phyloP scores from a whole-genome alignment of 1,284 basidiomycete genomes.

The Heterobasidion parviporum region DNA sequence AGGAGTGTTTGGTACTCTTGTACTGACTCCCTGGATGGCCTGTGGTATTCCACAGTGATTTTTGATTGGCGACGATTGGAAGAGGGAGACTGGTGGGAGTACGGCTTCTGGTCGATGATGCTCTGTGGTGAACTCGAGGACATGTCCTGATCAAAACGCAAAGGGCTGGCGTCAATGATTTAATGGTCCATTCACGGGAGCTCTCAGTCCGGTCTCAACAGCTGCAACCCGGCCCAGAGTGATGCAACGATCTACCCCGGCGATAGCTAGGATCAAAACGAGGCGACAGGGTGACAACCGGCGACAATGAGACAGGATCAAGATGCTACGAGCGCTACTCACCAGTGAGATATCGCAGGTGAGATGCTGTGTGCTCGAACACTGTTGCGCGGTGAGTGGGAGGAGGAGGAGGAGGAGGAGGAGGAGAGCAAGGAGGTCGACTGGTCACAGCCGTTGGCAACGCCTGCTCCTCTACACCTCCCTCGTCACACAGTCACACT shows the following conservation, averaged over 20 bases:
- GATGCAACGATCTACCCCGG: not conserved
- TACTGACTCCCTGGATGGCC: slow-evolving; percentile 50
- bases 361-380: not conserved
- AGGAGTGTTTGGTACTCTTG: slow-evolving; percentile 69
- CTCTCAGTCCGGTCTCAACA: not conserved
- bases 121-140: slow-evolving; percentile 25
- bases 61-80: slow-evolving; percentile 45
- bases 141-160: slow-evolving; percentile 13
- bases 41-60: slow-evolving; percentile 68
- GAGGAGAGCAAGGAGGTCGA: not conserved
- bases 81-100: slow-evolving; percentile 16
- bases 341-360: not conserved
- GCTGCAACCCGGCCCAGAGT: not conserved
- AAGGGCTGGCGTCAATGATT: slow-evolving; percentile 4
- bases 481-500: not conserved
- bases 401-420: not conserved
- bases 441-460: not conserved
- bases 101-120: slow-evolving; percentile 28
- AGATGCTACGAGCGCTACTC: not conserved
- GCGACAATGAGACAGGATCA: not conserved
- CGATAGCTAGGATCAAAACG: not conserved
- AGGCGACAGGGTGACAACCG: not conserved
- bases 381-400: not conserved
- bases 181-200: not conserved
- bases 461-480: not conserved